phyloP scores from a whole-genome alignment of 148 eudicot species.

The Oxyria digyna region DNA sequence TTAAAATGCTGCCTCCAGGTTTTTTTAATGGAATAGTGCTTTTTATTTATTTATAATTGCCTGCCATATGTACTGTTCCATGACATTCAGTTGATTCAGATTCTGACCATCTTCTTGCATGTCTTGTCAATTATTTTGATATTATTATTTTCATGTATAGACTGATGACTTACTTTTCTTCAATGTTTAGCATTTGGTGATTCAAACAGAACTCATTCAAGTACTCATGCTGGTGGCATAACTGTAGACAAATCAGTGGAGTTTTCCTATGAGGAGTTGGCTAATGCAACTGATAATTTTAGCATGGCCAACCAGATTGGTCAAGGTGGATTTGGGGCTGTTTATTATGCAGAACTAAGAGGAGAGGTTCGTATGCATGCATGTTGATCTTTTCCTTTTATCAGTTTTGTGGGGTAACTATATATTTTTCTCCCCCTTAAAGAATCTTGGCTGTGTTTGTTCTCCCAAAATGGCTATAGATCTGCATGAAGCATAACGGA shows the following conservation, averaged over 20 bases:
- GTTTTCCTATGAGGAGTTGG: slow-evolving; percentile 77
- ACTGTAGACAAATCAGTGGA: slow-evolving; percentile 71
- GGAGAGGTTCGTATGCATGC: slow-evolving; percentile 60
- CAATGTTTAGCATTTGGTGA: slow-evolving; percentile 11
- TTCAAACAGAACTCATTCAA: slow-evolving; percentile 17
- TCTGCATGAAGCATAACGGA: not conserved
- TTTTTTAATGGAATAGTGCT: not conserved
- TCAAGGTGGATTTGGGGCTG: slow-evolving; percentile 91
- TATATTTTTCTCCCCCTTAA: not conserved
- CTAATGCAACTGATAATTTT: slow-evolving; percentile 66
- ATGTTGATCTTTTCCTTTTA: not conserved
- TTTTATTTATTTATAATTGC: not conserved
- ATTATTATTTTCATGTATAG: not conserved
- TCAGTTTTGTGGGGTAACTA: not conserved
- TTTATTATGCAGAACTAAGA: slow-evolving; percentile 91
- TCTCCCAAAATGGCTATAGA: not conserved
- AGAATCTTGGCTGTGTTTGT: not conserved
- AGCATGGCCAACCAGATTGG: slow-evolving; percentile 78
- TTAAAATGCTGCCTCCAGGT: not conserved
- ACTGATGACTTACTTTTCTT: slow-evolving; percentile 5
- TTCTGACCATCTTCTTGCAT: not conserved
- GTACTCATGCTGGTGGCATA: slow-evolving; percentile 31
- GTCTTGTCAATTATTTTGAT: not conserved
- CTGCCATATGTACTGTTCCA: not conserved
- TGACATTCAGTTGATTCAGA: not conserved